Base-by-base conservation (phyloP, 164 flowering plant genomes). In the Berberis thunbergii region DNA sequence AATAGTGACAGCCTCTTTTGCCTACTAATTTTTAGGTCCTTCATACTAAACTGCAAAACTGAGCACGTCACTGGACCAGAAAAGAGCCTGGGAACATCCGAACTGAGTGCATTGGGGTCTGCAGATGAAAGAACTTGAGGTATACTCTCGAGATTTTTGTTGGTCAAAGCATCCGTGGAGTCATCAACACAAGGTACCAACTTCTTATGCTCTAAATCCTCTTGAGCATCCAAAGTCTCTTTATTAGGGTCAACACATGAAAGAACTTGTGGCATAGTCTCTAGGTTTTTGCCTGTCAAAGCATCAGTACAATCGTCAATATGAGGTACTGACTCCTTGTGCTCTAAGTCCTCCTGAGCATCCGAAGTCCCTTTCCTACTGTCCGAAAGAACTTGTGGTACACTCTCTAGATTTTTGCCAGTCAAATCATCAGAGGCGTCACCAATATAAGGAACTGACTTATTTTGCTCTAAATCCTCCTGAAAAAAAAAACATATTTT, bases 21-120 rank as follows among this genome's bases (percentile, higher is more conserved):
- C 69, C 95, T 81, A 76, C 83, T 85, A 54, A 63, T 64, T 72
- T 55, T 70, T 44, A 93, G 77, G 48, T 87, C 92, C 63, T 84
- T 67, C 52, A 84, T 77, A 72, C 79, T 79, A 75, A 93, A 93
- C 38, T 85, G 80, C 77, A 93, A 67, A 40, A 80, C 76, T 48
- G 81, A 78, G 71, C 79, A 81, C 43, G 70, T 75, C 45, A 78
- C 76, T 54, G 41, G 61, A 49, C 64, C 78, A 67, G 79, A 78
- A 67, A 82, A 69, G 63, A 62, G 73, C 57, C 11, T 11, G 10
- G 80, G 77, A 54, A 76, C 43, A 77, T 84, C 91, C 52, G 69
- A 50, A 42, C 38, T 43, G 56, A 67, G 42, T 45, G 54, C 64
- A 46, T 80, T 68, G 59, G 86, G 44, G 72, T 69, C 61, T 60